These are phyloP conservation scores for Brassica rapa DNA, from an alignment of 345 rosid genomes.

Conservation along the genomic window DNA sequence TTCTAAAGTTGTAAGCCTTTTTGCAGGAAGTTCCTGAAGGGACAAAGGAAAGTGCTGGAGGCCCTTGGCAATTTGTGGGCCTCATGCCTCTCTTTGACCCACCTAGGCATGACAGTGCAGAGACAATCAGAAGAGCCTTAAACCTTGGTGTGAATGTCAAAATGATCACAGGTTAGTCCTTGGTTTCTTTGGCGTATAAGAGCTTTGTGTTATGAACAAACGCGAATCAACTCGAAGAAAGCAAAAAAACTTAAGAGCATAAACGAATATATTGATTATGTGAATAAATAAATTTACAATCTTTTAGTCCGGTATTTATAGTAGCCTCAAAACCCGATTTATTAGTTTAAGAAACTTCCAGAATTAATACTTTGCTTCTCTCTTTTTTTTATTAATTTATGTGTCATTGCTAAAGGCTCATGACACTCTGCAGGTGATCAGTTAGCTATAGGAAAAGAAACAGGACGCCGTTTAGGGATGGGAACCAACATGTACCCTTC, in stretches of 20 bases:
- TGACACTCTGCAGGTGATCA: constrained; percentile 73
- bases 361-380: not conserved
- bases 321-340: too few relatives aligned
- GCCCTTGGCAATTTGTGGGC: constrained; percentile 95
- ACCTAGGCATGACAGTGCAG: constrained; percentile 98
- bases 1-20: constrained; percentile 21
- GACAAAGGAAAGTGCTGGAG: constrained; percentile 85
- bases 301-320: too few relatives aligned
- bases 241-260: too few relatives aligned
- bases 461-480: constrained; percentile 98
- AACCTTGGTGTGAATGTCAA: constrained; percentile 97
- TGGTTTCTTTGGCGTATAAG: not conserved
- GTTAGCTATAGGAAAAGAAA: constrained; percentile 96
- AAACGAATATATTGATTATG: too few relatives aligned
- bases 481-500: constrained; percentile 99
- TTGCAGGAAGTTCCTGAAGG: constrained; percentile 93
- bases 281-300: too few relatives aligned
- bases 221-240: too few relatives aligned
- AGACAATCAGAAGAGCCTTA: constrained; percentile 89
- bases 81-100: constrained; percentile 99
- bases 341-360: too few relatives aligned
- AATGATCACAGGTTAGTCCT: constrained; percentile 83
- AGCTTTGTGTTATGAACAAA: too few relatives aligned
- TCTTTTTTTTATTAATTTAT: not conserved
- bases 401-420: constrained; percentile 7